Conservation (phyloP, 179 eudicot genomes). For the Silene noctiflora region DNA sequence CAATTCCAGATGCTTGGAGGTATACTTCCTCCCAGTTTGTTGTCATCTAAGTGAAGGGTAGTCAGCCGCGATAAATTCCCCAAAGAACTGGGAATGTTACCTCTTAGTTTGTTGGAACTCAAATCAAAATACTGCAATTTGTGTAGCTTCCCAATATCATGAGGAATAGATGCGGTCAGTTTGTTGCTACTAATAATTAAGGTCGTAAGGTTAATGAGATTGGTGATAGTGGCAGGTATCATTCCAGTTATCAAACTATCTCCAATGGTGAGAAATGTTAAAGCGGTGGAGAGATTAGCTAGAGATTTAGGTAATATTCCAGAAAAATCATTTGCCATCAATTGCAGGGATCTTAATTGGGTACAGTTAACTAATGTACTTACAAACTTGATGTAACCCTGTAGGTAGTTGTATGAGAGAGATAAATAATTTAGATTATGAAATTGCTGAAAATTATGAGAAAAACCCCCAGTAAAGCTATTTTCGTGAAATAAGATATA, state of each 20-base stretch:
- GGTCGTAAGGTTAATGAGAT: conserved; percentile 7
- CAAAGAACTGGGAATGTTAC: conserved; percentile 13
- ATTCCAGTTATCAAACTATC: conserved; percentile 5
- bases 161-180: conserved; percentile 11
- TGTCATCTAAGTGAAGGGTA: background rate
- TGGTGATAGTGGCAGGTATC: conserved; percentile 13
- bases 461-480: conserved; percentile 7
- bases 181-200: background rate
- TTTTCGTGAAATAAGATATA: no score
- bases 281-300: conserved; percentile 7
- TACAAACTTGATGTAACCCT: conserved; percentile 23
- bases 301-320: conserved; percentile 7
- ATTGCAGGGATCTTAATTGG: background rate
- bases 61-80: conserved; percentile 19
- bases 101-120: conserved; percentile 7
- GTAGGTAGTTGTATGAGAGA: background rate
- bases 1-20: conserved; percentile 18
- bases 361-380: conserved; percentile 16
- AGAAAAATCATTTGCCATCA: conserved; percentile 7
- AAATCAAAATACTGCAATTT: background rate
- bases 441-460: background rate
- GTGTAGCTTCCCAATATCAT: conserved; percentile 6
- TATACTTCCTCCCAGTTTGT: conserved; percentile 11
- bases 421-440: background rate
- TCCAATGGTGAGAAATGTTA: background rate